Conservation (phyloP, 192 early-diverging fungal genomes). For the Coemansia sp. region DNA sequence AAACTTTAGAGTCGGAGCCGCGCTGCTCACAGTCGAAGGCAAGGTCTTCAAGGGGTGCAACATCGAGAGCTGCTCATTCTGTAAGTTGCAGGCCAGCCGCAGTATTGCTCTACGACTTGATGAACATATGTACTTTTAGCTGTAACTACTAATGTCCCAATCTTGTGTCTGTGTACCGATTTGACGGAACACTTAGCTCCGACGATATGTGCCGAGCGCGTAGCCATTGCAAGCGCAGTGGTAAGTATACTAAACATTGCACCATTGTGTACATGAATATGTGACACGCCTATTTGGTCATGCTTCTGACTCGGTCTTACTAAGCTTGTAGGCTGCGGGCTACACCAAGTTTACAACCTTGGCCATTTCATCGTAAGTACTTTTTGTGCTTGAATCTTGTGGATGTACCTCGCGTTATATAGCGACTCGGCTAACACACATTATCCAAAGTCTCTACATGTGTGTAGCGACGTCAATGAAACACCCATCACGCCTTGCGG, state of each 20-base stretch:
- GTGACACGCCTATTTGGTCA: neutral
- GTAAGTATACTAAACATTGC: conserved; percentile 47
- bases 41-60: conserved; percentile 76
- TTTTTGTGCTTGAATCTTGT: neutral
- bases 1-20: conserved; percentile 89
- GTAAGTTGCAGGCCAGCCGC: conserved; percentile 29
- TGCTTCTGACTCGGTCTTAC: neutral
- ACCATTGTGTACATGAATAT: neutral
- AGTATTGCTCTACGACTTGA: neutral
- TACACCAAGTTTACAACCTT: conserved; percentile 73
- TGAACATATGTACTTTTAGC: neutral
- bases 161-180: neutral
- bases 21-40: conserved; percentile 71
- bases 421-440: neutral
- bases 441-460: neutral
- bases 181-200: conserved; percentile 46
- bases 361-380: conserved; percentile 73
- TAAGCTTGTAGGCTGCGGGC: conserved; percentile 67
- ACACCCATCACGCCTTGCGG: conserved; percentile 66
- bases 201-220: conserved; percentile 90
- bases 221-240: conserved; percentile 87
- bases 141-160: conserved; percentile 1
- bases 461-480: conserved; percentile 52
- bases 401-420: neutral
- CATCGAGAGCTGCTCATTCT: conserved; percentile 89